Conservation (phyloP, 2,329 filamentous ascomycete genomes). For the Arthrobotrys musiformis region DNA sequence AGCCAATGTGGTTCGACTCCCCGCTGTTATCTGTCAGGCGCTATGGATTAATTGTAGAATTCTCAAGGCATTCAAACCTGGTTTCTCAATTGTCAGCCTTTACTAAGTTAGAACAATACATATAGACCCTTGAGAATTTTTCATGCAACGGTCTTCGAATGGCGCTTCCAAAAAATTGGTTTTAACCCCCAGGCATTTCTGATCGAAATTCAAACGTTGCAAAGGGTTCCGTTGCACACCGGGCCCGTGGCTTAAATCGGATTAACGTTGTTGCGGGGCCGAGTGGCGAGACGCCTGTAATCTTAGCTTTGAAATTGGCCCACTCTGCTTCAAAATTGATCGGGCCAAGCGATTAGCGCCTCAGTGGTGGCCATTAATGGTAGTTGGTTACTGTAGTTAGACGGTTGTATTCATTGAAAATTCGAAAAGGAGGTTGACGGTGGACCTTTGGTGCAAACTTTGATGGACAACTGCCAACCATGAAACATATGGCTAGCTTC, state of each 20-base stretch:
- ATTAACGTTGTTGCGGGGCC: constrained; percentile 48
- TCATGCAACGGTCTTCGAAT: not conserved
- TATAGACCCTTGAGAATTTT: not conserved
- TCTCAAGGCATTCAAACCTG: too few relatives aligned
- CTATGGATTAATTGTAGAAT: not conserved
- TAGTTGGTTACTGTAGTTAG: too few relatives aligned
- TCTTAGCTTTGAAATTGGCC: constrained; percentile 13
- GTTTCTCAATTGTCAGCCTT: constrained; percentile 1
- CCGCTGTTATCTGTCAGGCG: not conserved
- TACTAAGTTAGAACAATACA: not conserved
- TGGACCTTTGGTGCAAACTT: not conserved
- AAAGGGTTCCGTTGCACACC: constrained; percentile 10
- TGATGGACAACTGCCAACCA: not conserved
- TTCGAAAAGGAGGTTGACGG: constrained; percentile 3
- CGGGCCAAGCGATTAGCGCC: constrained; percentile 36
- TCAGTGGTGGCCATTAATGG: not conserved
- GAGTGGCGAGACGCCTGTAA: constrained; percentile 33
- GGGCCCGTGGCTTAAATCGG: constrained; percentile 51
- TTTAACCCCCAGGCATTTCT: not conserved
- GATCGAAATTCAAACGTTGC: not conserved
- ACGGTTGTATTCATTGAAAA: not conserved
- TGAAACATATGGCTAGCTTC: not conserved
- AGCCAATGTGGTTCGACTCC: too few relatives aligned
- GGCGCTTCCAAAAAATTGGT: constrained; percentile 19
- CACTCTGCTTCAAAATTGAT: constrained; percentile 1